Evolutionary conservation across 495 filamentous ascomycete genomes (phyloP), one percentile per base, ranked within the genome.

Genomic region (Hypoxylon intermedium): DNA sequence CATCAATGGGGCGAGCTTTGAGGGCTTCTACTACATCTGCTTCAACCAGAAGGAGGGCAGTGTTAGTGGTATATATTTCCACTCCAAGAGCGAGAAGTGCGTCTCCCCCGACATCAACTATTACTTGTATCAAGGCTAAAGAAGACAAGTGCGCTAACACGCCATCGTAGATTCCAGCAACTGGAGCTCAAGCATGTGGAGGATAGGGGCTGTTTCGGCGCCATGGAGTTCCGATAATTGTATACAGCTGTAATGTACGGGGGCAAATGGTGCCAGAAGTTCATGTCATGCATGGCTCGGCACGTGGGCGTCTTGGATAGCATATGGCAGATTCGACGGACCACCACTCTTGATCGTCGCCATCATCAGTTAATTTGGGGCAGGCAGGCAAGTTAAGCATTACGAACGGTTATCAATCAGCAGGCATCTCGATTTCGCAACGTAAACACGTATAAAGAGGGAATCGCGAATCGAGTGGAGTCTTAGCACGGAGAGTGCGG

Each of bases 1-100:
- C 13, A 94, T 99, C 56, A 87, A 85, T 21, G 95, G 95, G 3
- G 95, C 95, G 0, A 97, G 92, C 64, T 99, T 97, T 66, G 95
- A 99, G 63, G 95, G 95, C 0, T 99, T 99, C 69, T 99, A 99
- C 70, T 99, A 98, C 65, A 98, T 99, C 54, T 97, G 93, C 75
- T 99, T 98, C 77, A 97, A 97, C 70, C 95, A 98, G 75, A 77
- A 90, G 9, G 77, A 82, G 20, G 94, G 94, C 12, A 87, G 80
- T 28, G 88, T 99, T 12, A 90, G 84, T 65, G 95, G 95, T 7
- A 96, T 97, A 44, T 99, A 99, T 74, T 99, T 96, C 72, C 95
- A 99, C 76, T 88, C 92, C 23, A 96, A 92, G 79, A 98, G 92
- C 72, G 93, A 98, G 74, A 92, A 92, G 90, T 96, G 78, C 75